Conservation (phyloP, 2,329 filamentous ascomycete species). For the Aspergillus niger region DNA sequence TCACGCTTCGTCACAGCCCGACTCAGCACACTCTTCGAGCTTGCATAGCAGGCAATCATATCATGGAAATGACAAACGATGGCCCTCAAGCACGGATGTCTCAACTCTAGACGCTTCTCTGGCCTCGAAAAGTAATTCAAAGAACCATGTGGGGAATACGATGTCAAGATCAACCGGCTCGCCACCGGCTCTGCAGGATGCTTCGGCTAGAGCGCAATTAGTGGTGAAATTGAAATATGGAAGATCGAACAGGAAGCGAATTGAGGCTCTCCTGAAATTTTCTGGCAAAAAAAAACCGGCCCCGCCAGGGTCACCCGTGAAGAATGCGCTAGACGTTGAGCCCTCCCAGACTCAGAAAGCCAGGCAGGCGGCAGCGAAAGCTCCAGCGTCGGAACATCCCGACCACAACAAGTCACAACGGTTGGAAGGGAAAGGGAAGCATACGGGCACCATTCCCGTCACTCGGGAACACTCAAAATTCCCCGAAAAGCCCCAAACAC, state of each 20-base stretch:
- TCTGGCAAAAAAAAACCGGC: constrained; percentile 39
- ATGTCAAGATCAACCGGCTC: constrained; percentile 3
- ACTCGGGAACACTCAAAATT: constrained; percentile 40
- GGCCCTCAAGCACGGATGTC: constrained; percentile 12
- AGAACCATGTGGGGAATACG: constrained; percentile 9
- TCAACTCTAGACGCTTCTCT: constrained; percentile 11
- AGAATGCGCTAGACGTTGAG: constrained; percentile 28
- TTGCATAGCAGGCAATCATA: constrained; percentile 14
- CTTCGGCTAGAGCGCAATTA: constrained; percentile 32
- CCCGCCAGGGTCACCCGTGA: constrained; percentile 27
- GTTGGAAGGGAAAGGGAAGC: constrained; percentile 22
- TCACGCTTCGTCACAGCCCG: constrained; percentile 18
- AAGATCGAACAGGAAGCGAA: constrained; percentile 50
- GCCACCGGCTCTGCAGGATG: constrained; percentile 11
- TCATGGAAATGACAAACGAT: constrained; percentile 15
- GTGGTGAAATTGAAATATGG: constrained; percentile 56
- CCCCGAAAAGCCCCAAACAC: constrained; percentile 41
- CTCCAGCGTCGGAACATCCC: constrained; percentile 17
- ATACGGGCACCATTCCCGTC: constrained; percentile 27
- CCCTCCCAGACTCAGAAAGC: constrained; percentile 20
- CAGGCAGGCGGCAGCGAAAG: constrained; percentile 15
- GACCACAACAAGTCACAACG: constrained; percentile 17
- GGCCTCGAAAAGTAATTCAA: constrained; percentile 10
- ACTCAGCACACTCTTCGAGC: constrained; percentile 19
- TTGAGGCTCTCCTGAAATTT: constrained; percentile 50